These are phyloP conservation scores for Akanthomyces uredinophilus DNA, from an alignment of 2,329 filamentous ascomycete species.

Conservation along the genomic window DNA sequence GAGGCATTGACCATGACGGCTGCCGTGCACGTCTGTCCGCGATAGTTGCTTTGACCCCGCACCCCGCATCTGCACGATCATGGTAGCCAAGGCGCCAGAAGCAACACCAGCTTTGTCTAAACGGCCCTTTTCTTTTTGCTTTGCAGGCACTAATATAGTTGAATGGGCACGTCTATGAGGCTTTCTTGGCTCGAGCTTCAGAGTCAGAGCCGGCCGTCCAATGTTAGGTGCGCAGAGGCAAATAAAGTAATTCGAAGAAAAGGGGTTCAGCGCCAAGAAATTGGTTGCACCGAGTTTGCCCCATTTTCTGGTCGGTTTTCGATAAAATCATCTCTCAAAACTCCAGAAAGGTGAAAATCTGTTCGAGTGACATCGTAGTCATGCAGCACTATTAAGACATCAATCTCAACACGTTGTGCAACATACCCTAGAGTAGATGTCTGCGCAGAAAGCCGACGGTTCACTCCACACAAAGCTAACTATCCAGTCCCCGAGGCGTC, in stretches of 20 bases:
- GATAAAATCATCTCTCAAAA: too few species aligned
- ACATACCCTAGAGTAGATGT: too few species aligned
- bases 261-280: not conserved
- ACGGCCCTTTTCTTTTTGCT: not conserved
- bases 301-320: too few species aligned
- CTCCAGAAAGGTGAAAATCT: too few species aligned
- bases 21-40: not conserved
- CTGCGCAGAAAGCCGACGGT: too few species aligned
- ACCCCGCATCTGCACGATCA: conserved; percentile 1
- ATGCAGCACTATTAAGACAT: too few species aligned
- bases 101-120: not conserved
- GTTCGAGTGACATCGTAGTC: too few species aligned
- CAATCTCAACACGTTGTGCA: too few species aligned
- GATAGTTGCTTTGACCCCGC: not conserved
- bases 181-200: not conserved
- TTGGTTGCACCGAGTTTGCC: too few species aligned
- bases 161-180: not conserved
- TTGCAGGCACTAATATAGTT: not conserved
- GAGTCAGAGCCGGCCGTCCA: not conserved
- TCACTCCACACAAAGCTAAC: too few species aligned
- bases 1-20: too few species aligned
- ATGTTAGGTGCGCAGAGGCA: not conserved
- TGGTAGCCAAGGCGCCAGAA: not conserved
- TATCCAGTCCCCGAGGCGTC: too few species aligned
- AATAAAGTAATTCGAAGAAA: not conserved